phyloP scores from a whole-genome alignment of 2,329 filamentous ascomycete genomes.

The Samsoniella hepiali region DNA sequence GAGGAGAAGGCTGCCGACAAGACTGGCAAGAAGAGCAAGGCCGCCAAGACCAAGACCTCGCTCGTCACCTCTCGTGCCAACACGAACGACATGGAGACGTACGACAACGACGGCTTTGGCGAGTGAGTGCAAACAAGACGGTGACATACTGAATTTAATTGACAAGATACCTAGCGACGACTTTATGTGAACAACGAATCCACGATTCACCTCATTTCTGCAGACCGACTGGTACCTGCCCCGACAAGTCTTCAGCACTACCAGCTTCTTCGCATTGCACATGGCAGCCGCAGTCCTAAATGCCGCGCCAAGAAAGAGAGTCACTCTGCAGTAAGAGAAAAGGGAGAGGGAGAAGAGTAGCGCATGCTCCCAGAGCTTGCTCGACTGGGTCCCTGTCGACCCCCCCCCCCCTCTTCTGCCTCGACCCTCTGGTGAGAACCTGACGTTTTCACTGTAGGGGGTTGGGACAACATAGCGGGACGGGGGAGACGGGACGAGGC shows the following conservation, averaged over 20 bases:
- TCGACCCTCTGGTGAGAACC: neutral
- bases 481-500: neutral
- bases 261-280: conserved; percentile 1
- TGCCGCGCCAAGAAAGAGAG: conserved; percentile 14
- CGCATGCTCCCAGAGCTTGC: neutral
- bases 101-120: conserved; percentile 77
- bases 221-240: conserved; percentile 10
- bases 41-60: conserved; percentile 88
- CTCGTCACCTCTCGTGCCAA: conserved; percentile 64
- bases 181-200: conserved; percentile 17
- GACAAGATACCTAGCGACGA: conserved; percentile 14
- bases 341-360: neutral
- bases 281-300: conserved; percentile 8
- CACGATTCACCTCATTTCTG: neutral
- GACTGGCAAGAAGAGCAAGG: conserved; percentile 94
- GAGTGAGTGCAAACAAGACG: conserved; percentile 59
- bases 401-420: neutral
- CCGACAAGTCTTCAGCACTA: conserved; percentile 5
- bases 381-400: neutral
- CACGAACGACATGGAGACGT: conserved; percentile 68
- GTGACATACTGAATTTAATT: neutral
- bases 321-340: neutral
- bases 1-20: conserved; percentile 95
- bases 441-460: neutral
- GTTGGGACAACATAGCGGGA: neutral